phyloP scores from a whole-genome alignment of 306 rosid species.

The Prunus mongolica region DNA sequence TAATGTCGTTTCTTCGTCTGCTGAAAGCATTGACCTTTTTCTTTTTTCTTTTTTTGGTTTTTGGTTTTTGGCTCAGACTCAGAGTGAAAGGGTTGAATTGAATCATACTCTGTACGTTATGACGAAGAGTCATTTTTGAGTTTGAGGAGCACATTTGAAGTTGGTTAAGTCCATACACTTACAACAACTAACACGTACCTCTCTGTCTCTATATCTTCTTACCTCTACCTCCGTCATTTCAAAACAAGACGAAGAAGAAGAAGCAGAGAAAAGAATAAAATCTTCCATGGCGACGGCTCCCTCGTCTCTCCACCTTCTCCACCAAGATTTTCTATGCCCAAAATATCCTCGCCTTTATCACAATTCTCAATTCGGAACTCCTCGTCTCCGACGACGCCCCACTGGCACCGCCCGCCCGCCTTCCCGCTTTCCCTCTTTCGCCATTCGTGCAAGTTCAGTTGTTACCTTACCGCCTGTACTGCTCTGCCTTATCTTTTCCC shows the following conservation, averaged over 20 bases:
- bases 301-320: slow-evolving; percentile 29
- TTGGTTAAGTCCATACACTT: too few relatives aligned
- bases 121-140: too few relatives aligned
- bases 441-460: slow-evolving; percentile 46
- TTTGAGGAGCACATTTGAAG: too few relatives aligned
- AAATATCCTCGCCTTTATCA: slow-evolving; percentile 34
- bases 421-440: slow-evolving; percentile 7
- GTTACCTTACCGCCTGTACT: slow-evolving; percentile 42
- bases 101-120: too few relatives aligned
- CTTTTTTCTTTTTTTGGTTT: too few relatives aligned
- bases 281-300: slow-evolving; percentile 41
- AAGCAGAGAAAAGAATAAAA: background rate
- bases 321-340: slow-evolving; percentile 22
- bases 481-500: background rate
- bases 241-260: background rate
- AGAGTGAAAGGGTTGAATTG: too few relatives aligned
- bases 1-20: too few relatives aligned
- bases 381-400: slow-evolving; percentile 15
- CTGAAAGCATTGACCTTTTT: too few relatives aligned
- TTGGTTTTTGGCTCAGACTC: too few relatives aligned
- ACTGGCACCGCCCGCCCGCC: too few relatives aligned
- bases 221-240: background rate
- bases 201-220: too few relatives aligned
- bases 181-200: too few relatives aligned
- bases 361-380: slow-evolving; percentile 34